Conservation (phyloP, 345 rosid genomes). For the Citrus hindsii region DNA sequence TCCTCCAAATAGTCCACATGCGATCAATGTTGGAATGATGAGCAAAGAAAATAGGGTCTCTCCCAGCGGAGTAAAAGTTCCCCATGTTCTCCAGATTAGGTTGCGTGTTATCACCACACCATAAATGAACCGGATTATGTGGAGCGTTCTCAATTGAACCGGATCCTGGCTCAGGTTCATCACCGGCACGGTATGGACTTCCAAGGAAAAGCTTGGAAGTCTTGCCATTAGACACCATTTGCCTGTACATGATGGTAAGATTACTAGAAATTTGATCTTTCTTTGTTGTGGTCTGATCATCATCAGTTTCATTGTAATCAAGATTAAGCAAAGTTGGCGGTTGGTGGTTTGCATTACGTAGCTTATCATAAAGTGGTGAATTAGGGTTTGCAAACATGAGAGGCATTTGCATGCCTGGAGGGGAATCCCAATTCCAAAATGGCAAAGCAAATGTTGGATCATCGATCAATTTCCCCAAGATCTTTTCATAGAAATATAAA, state of each 20-base stretch:
- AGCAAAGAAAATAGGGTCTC: constrained; percentile 56
- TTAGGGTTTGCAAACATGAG: constrained; percentile 33
- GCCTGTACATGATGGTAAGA: constrained; percentile 53
- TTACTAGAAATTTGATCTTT: constrained; percentile 31
- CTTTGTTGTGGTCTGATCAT: constrained; percentile 13
- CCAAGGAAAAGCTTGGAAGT: constrained; percentile 48
- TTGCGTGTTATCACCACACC: constrained; percentile 50
- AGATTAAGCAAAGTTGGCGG: constrained; percentile 42
- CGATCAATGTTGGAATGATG: constrained; percentile 65
- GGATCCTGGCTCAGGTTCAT: constrained; percentile 43
- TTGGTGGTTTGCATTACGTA: constrained; percentile 36
- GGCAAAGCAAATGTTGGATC: constrained; percentile 60
- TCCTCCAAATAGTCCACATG: constrained; percentile 60
- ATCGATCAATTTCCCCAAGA: constrained; percentile 46
- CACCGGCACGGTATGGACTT: constrained; percentile 47
- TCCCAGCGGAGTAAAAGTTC: constrained; percentile 52
- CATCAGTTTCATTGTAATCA: constrained; percentile 27
- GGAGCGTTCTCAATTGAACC: constrained; percentile 57
- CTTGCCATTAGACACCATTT: constrained; percentile 53
- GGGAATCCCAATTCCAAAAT: constrained; percentile 65
- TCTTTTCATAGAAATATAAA: constrained; percentile 51
- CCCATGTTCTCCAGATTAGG: constrained; percentile 64
- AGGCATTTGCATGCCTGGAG: constrained; percentile 56
- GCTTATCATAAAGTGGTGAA: constrained; percentile 40
- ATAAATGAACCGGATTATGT: constrained; percentile 42